Conservation (phyloP, 2,329 filamentous ascomycete species). For the Dryadomyces quercus-mongolicae region DNA sequence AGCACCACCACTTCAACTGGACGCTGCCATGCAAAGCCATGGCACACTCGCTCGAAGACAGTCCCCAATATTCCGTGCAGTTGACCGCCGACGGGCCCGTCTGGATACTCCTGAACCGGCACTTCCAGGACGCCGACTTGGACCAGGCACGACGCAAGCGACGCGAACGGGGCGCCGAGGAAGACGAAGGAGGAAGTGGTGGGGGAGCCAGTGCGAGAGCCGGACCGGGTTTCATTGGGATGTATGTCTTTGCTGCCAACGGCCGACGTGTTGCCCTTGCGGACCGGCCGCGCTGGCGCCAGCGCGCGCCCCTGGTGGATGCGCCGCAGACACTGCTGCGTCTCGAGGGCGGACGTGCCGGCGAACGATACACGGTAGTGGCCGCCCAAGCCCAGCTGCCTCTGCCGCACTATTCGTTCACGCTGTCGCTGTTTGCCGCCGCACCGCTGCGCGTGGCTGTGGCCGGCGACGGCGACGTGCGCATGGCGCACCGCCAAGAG, state of each 20-base stretch:
- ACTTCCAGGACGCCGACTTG: constrained; percentile 63
- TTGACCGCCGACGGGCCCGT: constrained; percentile 48
- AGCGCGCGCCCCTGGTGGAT: constrained; percentile 80
- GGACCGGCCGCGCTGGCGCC: constrained; percentile 42
- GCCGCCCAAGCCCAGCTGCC: constrained; percentile 60
- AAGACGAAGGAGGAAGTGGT: too few species aligned
- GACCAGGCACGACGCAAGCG: constrained; percentile 14
- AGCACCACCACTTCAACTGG: constrained; percentile 90
- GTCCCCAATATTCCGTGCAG: constrained; percentile 60
- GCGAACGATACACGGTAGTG: constrained; percentile 42
- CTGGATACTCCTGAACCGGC: constrained; percentile 78
- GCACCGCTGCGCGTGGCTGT: constrained; percentile 38
- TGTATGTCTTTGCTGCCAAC: constrained; percentile 60
- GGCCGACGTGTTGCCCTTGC: constrained; percentile 64
- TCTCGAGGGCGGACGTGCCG: constrained; percentile 41
- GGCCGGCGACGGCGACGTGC: constrained; percentile 45
- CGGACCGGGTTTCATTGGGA: constrained; percentile 62
- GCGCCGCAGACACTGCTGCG: constrained; percentile 83
- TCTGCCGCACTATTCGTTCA: constrained; percentile 66
- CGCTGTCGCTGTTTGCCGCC: constrained; percentile 59
- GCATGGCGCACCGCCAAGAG: constrained; percentile 41
- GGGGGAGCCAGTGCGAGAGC: too few species aligned
- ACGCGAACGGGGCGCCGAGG: too few species aligned
- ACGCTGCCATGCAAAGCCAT: constrained; percentile 37
- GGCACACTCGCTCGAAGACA: constrained; percentile 46